These are phyloP conservation scores for Sphaerulina populicola DNA, from an alignment of 2,329 filamentous ascomycete species.

Conservation along the genomic window DNA sequence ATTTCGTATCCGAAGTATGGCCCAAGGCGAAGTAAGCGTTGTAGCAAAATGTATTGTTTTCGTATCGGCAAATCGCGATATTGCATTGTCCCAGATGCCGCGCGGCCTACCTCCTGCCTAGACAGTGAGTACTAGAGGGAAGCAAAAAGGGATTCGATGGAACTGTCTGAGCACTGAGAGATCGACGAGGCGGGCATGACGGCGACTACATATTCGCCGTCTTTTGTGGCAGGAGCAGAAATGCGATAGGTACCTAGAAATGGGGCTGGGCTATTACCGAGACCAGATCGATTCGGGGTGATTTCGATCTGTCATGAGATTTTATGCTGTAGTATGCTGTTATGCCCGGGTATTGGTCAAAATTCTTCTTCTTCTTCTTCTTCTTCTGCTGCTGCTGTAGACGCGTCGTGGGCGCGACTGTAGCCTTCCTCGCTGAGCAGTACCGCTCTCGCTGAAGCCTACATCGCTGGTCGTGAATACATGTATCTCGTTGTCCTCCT, in stretches of 20 bases:
- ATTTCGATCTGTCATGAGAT: not conserved
- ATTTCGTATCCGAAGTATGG: constrained; percentile 28
- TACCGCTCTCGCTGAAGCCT: not conserved
- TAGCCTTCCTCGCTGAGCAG: not conserved
- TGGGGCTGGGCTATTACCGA: constrained; percentile 3
- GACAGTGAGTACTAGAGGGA: no score
- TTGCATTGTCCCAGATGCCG: not conserved
- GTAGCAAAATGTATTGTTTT: not conserved
- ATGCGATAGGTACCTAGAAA: constrained; percentile 7
- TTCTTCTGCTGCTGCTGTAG: constrained; percentile 5
- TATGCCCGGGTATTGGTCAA: constrained; percentile 10
- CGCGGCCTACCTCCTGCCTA: no score
- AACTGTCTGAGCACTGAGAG: constrained; percentile 14
- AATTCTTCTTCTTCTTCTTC: no score
- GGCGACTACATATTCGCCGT: constrained; percentile 9
- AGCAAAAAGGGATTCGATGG: no score
- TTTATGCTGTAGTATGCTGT: not conserved
- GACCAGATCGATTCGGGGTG: constrained; percentile 10
- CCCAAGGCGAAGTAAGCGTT: constrained; percentile 16
- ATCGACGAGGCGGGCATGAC: constrained; percentile 12
- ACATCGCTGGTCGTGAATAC: not conserved
- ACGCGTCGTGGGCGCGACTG: not conserved
- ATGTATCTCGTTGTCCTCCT: not conserved
- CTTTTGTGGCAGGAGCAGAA: constrained; percentile 13
- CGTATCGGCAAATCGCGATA: not conserved